Percentiles rank a stretch among this genome's conserved stretches.
Evolutionary conservation across 768 basidiomycete genomes (phyloP).

Genomic region (Collybia sp.): DNA sequence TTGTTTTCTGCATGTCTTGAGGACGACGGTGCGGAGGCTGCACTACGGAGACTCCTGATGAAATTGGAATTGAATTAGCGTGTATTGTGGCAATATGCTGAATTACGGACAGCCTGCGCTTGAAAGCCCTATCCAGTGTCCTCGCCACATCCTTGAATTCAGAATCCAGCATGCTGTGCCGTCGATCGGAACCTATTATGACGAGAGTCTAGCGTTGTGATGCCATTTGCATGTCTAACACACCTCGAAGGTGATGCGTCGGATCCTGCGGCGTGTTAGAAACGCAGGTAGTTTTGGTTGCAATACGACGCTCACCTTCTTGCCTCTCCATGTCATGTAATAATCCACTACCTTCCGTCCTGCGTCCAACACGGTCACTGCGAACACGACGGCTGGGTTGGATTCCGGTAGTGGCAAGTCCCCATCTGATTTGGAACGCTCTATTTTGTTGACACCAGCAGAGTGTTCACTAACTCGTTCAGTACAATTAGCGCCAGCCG

Average conservation of each 20-base stretch:
- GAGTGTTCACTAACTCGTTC: conserved; percentile 6
- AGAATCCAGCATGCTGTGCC: conserved; percentile 29
- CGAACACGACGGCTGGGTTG: conserved; percentile 38
- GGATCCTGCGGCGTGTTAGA: conserved; percentile 5
- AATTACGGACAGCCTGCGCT: conserved; percentile 26
- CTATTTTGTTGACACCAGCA: not conserved
- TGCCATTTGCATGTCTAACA: too few species aligned
- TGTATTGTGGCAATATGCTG: not conserved
- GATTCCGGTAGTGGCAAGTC: not conserved
- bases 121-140: conserved; percentile 38
- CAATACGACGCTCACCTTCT: conserved; percentile 23
- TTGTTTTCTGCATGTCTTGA: too few species aligned
- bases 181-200: conserved; percentile 17
- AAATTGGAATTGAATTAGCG: not conserved
- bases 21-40: conserved; percentile 4
- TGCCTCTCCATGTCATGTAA: conserved; percentile 45
- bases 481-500: not conserved
- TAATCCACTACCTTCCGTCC: conserved; percentile 41
- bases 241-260: not conserved
- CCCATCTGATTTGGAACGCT: not conserved
- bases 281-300: not conserved
- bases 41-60: conserved; percentile 9
- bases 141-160: conserved; percentile 37
- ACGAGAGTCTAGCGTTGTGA: not conserved
- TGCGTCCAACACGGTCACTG: conserved; percentile 32